These are phyloP conservation scores for Poa pratensis DNA, from an alignment of 176 grass and related monocot genomes.

Conservation along the genomic window DNA sequence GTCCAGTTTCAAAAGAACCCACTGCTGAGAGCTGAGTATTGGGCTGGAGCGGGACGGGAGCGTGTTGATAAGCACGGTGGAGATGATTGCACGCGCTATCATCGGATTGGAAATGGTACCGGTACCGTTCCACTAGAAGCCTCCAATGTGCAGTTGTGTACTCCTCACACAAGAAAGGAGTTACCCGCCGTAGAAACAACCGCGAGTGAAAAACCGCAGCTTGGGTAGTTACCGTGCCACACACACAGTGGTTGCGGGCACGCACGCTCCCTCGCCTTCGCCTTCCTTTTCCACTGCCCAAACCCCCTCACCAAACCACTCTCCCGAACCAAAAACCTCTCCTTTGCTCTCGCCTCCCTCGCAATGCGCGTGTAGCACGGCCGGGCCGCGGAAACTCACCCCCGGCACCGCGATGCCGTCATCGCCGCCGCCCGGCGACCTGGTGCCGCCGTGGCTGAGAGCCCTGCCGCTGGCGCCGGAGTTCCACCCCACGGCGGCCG, in stretches of 20 bases:
- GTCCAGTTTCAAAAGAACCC: too few species aligned
- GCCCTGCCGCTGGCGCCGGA: conserved; percentile 85
- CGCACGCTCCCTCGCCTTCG: neutral
- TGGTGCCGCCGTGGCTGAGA: conserved; percentile 70
- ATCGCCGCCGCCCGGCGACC: conserved; percentile 21
- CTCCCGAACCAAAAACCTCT: conserved; percentile 25
- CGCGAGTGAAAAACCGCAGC: neutral
- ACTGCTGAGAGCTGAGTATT: too few species aligned
- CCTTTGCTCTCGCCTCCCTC: conserved; percentile 19
- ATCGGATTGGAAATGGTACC: too few species aligned
- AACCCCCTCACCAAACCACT: conserved; percentile 15
- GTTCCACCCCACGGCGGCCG: conserved; percentile 73
- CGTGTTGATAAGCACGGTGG: too few species aligned
- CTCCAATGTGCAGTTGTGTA: neutral
- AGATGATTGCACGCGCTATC: too few species aligned
- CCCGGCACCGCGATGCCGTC: conserved; percentile 25
- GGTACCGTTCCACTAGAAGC: too few species aligned
- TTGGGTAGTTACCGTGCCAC: neutral
- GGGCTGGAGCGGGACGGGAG: too few species aligned
- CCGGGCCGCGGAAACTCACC: neutral
- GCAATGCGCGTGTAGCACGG: conserved; percentile 41
- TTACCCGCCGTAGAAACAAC: neutral
- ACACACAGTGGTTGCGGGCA: conserved; percentile 15
- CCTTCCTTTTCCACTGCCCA: neutral
- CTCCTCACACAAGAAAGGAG: too few species aligned